phyloP scores from a whole-genome alignment of 768 basidiomycete species.

The Tricholomella constricta region DNA sequence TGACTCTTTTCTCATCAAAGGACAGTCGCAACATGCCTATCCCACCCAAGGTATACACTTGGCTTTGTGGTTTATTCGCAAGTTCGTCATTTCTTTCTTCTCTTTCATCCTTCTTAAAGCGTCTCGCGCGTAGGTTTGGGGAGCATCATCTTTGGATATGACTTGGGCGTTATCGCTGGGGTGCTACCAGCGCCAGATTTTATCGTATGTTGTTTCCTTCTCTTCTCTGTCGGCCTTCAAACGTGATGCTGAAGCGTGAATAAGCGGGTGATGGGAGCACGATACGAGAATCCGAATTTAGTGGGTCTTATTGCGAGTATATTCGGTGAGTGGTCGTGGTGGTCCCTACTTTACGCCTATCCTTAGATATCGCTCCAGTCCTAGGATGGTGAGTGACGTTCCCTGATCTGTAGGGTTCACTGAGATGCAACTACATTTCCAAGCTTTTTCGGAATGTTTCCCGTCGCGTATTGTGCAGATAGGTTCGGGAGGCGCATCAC shows the following conservation, averaged over 20 bases:
- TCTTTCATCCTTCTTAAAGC: neutral
- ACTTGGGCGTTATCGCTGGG: slow-evolving; percentile 52
- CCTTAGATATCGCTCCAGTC: slow-evolving; percentile 24
- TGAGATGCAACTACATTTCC: neutral
- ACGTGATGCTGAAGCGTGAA: neutral
- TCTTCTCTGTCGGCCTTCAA: neutral
- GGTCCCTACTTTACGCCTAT: neutral
- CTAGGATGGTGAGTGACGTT: slow-evolving; percentile 37
- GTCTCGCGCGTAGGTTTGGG: slow-evolving; percentile 33
- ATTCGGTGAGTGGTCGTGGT: slow-evolving; percentile 38
- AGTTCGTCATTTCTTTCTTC: slow-evolving; percentile 28
- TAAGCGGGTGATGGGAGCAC: slow-evolving; percentile 24
- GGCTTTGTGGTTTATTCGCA: slow-evolving; percentile 54
- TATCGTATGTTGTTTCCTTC: slow-evolving; percentile 21
- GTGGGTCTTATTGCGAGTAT: slow-evolving; percentile 44
- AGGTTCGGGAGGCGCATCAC: slow-evolving; percentile 38
- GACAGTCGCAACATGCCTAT: slow-evolving; percentile 41
- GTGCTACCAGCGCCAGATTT: slow-evolving; percentile 43
- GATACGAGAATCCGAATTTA: slow-evolving; percentile 37
- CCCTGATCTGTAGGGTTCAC: too few relatives aligned
- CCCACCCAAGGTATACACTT: slow-evolving; percentile 52
- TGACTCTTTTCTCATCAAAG: too few relatives aligned
- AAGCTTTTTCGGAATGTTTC: slow-evolving; percentile 47
- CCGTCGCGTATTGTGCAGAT: slow-evolving; percentile 43
- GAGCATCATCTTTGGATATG: slow-evolving; percentile 51